A percentile compares a stretch with the other conserved stretches of the same genome.
Evolutionary conservation across 169 alveolate species (phyloP).

Genomic region (Amoebophrya sp.): DNA sequence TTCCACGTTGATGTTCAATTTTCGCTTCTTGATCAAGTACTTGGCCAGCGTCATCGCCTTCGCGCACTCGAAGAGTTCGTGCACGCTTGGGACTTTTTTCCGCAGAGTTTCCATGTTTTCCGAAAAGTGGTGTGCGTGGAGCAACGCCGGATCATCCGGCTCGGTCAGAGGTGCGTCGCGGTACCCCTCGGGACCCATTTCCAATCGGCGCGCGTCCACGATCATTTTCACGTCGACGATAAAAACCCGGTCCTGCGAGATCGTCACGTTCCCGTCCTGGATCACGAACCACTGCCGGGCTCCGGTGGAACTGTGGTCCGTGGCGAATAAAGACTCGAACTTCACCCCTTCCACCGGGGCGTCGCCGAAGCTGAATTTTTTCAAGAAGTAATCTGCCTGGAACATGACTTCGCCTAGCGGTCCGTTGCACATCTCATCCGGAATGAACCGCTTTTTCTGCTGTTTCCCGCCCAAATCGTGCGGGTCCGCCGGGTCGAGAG

Average conservation of each 20-base stretch:
- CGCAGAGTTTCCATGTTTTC: background rate
- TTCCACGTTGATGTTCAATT: background rate
- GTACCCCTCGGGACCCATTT: slow-evolving; percentile 15
- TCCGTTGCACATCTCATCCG: slow-evolving; percentile 16
- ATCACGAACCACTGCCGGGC: background rate
- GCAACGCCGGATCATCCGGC: background rate
- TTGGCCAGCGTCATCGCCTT: slow-evolving; percentile 10
- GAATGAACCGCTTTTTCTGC: background rate
- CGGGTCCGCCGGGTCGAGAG: slow-evolving; percentile 10
- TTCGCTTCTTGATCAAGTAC: background rate
- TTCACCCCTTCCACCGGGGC: background rate
- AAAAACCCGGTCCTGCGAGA: background rate
- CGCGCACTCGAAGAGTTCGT: background rate
- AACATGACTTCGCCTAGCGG: background rate
- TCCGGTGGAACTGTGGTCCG: background rate
- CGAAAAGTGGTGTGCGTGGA: background rate
- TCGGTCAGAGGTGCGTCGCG: background rate
- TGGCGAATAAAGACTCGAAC: background rate
- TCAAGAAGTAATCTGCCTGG: background rate
- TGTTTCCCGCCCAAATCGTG: background rate
- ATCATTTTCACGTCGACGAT: background rate
- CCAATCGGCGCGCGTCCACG: background rate
- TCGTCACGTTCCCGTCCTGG: background rate
- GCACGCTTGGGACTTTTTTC: background rate
- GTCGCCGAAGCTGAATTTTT: background rate